Base-by-base conservation (phyloP, 495 filamentous ascomycete species). In the Stereocaulon alpinum region DNA sequence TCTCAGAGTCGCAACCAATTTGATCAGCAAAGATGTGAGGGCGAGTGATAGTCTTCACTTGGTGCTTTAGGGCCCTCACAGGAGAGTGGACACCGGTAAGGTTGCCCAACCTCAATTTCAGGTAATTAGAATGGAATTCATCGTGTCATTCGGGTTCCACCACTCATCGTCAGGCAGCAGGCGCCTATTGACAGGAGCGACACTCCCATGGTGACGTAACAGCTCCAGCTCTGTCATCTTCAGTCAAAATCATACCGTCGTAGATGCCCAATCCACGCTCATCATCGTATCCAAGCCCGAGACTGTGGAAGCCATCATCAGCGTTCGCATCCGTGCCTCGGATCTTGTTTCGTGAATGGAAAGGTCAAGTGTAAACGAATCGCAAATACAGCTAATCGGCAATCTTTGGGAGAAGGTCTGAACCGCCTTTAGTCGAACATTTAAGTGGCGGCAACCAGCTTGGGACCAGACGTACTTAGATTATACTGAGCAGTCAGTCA, bases 91-190 rank as follows among this genome's bases (percentile, higher is more conserved):
- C 27, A 22, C 57, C 42, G 29, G 57, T 53, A 34, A 22, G 30
- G 57, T 29, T 59, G n/a, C 7, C 6, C 24, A 59, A 27, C 18
- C 7, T 41, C 45, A 59, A 18, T 59, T 53, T 18, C 15, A 30
- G 32, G 17, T 37, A 53, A 37, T 3, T 40, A n/a, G 42, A 51
- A 32, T 18, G 3, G n/a, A 43, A 27, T 7, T 45, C 34, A 6
- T 59, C n/a, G 20, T 40, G 34, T 4, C 40, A 50, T 43, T 40
- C 32, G 32, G n/a, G 47, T 59, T 52, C 34, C 34, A 54, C 27
- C 49, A 37, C 47, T 53, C 48, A 11, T 41, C 37, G 20, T 44
- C 22, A 40, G 37, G 11, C 11, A 30, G 48, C 2, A 53, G 40
- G n/a, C 40, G 1, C 6, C 12, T 11, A 6, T 52, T 12, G n/a